Evolutionary conservation across 2,329 filamentous ascomycete genomes (phyloP).

Genomic region (Albifimbria verrucaria): DNA sequence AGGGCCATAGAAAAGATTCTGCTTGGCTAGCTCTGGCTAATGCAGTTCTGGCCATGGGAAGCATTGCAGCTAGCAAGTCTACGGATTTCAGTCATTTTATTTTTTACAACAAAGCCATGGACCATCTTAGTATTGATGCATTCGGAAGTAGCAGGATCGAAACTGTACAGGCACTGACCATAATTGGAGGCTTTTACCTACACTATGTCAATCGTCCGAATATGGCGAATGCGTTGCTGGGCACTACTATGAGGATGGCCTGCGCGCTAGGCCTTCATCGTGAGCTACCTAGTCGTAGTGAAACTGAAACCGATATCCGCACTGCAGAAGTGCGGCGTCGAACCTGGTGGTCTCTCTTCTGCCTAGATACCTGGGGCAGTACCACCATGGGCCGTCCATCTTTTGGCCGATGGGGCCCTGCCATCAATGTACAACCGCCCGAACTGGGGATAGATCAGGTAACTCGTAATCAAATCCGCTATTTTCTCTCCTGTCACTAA

Average conservation of each 20-base stretch:
- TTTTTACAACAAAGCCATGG: constrained; percentile 68
- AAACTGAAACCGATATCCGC: neutral
- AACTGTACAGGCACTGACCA: constrained; percentile 65
- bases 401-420: constrained; percentile 63
- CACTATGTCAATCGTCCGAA: constrained; percentile 75
- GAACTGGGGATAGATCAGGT: constrained; percentile 46
- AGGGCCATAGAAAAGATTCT: constrained; percentile 54
- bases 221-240: constrained; percentile 69
- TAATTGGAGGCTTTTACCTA: constrained; percentile 73
- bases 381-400: constrained; percentile 69
- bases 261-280: constrained; percentile 68
- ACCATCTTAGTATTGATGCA: constrained; percentile 63
- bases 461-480: constrained; percentile 2
- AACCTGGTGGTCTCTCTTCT: constrained; percentile 74
- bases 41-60: constrained; percentile 73
- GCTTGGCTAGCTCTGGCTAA: constrained; percentile 72
- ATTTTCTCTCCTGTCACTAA: no score
- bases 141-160: constrained; percentile 59
- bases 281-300: constrained; percentile 35
- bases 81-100: constrained; percentile 65
- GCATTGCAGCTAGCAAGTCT: constrained; percentile 62
- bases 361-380: constrained; percentile 70
- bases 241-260: constrained; percentile 68
- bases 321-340: constrained; percentile 55
- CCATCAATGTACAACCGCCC: constrained; percentile 64